Evolutionary conservation across 2,329 filamentous ascomycete species (phyloP), one percentile per base, ranked within the genome.

Genomic region (Fusarium marasasianum): DNA sequence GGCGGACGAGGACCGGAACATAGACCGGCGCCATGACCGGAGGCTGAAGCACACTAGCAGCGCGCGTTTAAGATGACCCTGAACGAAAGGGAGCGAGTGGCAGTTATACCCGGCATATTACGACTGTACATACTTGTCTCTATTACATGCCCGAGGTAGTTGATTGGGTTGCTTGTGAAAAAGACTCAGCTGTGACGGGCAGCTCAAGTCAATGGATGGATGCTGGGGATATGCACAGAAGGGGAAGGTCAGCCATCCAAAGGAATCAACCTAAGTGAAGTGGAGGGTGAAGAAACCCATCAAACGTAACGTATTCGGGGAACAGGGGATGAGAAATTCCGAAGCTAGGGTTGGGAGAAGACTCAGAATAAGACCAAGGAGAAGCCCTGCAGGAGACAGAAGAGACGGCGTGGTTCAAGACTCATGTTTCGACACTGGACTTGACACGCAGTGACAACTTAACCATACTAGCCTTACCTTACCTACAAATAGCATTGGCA

Each of bases 221-320:
- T 40, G 22, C 57, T 66, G 60, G 68, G 50, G 54, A 60, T 70
- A 55, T 71, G 66, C 68, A 71, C 70, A 61, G 66, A 73, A 73
- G 65, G 54, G 70, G 70, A 73, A 73, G 70, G 70, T 73, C 51
- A 66, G 24, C 38, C 29, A 69, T 35, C 38, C 53, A 64, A 47
- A 64, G 57, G 53, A 58, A 72, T 43, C 47, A 43, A 58, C 13
- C 63, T 68, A 60, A 38, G 35, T 35, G 41, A 72, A 53, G 37
- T 20, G 45, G 41, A 59, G 63, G 35, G 64, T 54, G 40, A 62
- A 65, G 43, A 47, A 56, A 40, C 18, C 29, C 43, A 63, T 69
- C 63, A 67, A 54, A 45, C 31, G 55, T 26, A 63, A 45, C 53
- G 54, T 33, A 20, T 60, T 64, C 69, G 69, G 69, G 69, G 69